These are phyloP conservation scores for Blepharisma japonicum DNA, from an alignment of 73 alveolate genomes.

Conservation along the genomic window DNA sequence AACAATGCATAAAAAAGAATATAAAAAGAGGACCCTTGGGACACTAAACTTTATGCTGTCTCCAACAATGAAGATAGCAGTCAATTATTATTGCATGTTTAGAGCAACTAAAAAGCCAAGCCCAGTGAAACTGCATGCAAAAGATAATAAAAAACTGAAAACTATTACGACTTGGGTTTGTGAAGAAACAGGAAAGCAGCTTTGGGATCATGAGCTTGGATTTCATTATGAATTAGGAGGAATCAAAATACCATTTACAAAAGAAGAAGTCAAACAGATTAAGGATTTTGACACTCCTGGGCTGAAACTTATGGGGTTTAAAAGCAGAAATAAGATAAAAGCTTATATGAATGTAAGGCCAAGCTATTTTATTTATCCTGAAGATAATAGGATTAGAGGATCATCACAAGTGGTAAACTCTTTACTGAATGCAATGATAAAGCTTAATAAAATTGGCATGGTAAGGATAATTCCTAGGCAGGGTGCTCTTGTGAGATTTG, in stretches of 20 bases:
- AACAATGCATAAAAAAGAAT: constrained; percentile 84
- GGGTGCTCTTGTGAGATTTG: constrained; percentile 84
- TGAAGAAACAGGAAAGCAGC: constrained; percentile 87
- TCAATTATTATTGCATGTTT: constrained; percentile 80
- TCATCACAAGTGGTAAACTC: constrained; percentile 91
- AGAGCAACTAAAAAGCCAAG: constrained; percentile 81
- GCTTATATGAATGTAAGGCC: constrained; percentile 91
- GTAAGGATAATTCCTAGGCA: constrained; percentile 94
- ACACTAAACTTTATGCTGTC: constrained; percentile 73
- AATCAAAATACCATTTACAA: constrained; percentile 80
- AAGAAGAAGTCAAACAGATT: constrained; percentile 83
- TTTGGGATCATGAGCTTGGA: constrained; percentile 88
- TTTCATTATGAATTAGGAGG: constrained; percentile 87
- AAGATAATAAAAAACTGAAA: constrained; percentile 77
- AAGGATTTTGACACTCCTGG: constrained; percentile 93
- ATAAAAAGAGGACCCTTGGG: constrained; percentile 80
- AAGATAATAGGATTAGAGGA: constrained; percentile 87
- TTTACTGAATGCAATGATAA: constrained; percentile 76
- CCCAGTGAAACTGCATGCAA: constrained; percentile 81
- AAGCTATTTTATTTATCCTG: constrained; percentile 95
- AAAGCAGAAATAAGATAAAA: constrained; percentile 76
- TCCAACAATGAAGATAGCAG: constrained; percentile 76
- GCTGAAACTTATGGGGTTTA: constrained; percentile 94
- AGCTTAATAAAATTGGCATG: constrained; percentile 87
- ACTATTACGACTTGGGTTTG: constrained; percentile 72